Percentiles rank a stretch among this genome's conserved stretches.
Conservation (phyloP, 495 filamentous ascomycete genomes). For the Neurospora sp. region DNA sequence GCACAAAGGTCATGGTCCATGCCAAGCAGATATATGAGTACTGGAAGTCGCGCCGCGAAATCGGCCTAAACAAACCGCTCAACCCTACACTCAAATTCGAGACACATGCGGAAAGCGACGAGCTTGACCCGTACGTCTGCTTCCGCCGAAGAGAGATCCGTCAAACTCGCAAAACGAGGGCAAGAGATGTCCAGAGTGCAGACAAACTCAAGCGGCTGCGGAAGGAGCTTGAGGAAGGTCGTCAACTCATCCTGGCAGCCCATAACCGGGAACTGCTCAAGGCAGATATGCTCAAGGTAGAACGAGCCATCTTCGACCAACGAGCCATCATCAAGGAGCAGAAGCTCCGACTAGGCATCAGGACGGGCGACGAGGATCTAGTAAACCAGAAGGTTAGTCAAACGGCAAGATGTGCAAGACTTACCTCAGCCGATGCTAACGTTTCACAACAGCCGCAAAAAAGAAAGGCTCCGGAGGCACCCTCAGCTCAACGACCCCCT, state of each 20-base stretch:
- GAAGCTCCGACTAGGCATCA: conserved; percentile 81
- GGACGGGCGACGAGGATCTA: conserved; percentile 88
- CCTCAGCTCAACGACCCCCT: conserved; percentile 44
- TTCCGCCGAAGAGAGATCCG: conserved; percentile 94
- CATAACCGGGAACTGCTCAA: conserved; percentile 68
- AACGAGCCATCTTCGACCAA: conserved; percentile 69
- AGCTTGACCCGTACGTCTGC: conserved; percentile 94
- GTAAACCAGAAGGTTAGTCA: conserved; percentile 78
- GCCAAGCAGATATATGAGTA: conserved; percentile 83
- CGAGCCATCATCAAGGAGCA: conserved; percentile 70
- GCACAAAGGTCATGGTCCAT: conserved; percentile 55
- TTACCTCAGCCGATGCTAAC: conserved; percentile 28
- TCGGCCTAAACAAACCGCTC: conserved; percentile 54
- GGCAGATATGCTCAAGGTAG: conserved; percentile 62
- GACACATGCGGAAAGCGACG: conserved; percentile 83
- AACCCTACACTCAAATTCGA: conserved; percentile 83
- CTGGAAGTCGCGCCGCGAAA: conserved; percentile 67
- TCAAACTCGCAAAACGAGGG: conserved; percentile 87
- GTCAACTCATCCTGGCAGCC: conserved; percentile 66
- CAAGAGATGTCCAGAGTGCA: conserved; percentile 82
- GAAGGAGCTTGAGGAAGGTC: conserved; percentile 83
- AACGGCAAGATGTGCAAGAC: neutral
- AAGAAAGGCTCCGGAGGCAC: conserved; percentile 51
- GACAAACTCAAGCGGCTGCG: conserved; percentile 90
- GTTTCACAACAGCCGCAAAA: conserved; percentile 45